Evolutionary conservation across 2,329 filamentous ascomycete species (phyloP), one percentile per base, ranked within the genome.

Genomic region (Xylogone sp.): DNA sequence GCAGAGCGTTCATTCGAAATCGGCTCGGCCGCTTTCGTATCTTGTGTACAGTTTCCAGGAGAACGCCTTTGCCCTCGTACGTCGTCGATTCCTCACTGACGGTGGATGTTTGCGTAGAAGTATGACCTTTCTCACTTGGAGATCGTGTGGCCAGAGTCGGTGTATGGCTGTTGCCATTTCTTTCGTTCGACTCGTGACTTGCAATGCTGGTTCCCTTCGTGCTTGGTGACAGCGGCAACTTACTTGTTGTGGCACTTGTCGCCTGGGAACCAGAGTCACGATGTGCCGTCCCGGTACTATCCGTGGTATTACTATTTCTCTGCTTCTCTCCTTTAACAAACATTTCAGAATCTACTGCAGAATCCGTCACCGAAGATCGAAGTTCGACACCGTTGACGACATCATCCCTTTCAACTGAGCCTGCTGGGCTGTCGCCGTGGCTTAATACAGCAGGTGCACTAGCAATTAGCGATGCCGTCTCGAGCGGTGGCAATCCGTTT

Each of bases 121-220:
- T 60, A 51, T 59, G 64, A 51, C 59, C 63, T 39, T 54, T 53
- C 27, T 22, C 59, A 24, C 49, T 52, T 20, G 70, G 71, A 9
- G 68, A 42, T 39, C 53, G 54, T 42, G 55, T 52, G 10, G 49
- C 45, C 16, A 29, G 21, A 19, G 53, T 59, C 16, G 57, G 53
- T 29, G 56, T 56, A 27, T 53, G 48, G 34, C 45, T 50, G n/a
- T 54, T 42, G 21, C 21, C 47, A 34, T 51, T 56, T 21, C 21
- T 31, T 21, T 29, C 52, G 52, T 51, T 46, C 54, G 47, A 29
- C 52, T 56, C 56, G 43, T 75, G 75, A 66, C 82, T 85, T 57
- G 82, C 76, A 56, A 86, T 81, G 65, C 82, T 86, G 18, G 83
- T 86, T 39, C 82, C 83, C 61, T 83, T 76, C 2, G 83, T 86